Percentiles rank a stretch among this genome's conserved stretches.
phyloP scores from a whole-genome alignment of 2,329 filamentous ascomycete genomes.

The Botrytis paeoniae region DNA sequence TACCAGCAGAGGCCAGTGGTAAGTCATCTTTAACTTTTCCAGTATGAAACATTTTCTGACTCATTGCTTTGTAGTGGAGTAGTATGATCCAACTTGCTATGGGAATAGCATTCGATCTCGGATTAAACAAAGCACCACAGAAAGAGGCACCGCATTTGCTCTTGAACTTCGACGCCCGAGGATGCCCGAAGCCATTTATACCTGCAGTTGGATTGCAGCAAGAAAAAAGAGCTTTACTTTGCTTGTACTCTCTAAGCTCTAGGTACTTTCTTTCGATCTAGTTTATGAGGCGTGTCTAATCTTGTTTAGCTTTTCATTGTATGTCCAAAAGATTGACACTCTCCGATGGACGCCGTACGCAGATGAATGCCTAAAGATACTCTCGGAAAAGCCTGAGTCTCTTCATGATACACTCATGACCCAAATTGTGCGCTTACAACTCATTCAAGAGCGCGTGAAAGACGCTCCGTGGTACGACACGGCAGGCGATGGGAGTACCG shows the following conservation, averaged over 20 bases:
- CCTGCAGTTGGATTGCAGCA: constrained; percentile 44
- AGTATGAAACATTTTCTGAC: background rate
- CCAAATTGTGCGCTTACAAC: constrained; percentile 40
- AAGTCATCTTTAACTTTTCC: background rate
- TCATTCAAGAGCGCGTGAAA: constrained; percentile 30
- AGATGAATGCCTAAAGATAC: constrained; percentile 52
- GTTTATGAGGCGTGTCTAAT: constrained; percentile 10
- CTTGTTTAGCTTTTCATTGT: constrained; percentile 39
- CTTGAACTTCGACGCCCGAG: constrained; percentile 13
- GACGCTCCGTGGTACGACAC: constrained; percentile 6
- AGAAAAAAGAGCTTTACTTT: constrained; percentile 49
- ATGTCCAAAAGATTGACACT: constrained; percentile 48
- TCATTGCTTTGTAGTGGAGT: background rate
- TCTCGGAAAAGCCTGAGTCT: constrained; percentile 47
- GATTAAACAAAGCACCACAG: constrained; percentile 23
- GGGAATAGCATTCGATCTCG: constrained; percentile 24
- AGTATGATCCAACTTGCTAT: constrained; percentile 24
- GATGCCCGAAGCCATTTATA: constrained; percentile 12
- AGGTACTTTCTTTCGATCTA: constrained; percentile 35
- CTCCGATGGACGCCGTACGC: constrained; percentile 58
- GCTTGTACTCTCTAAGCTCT: constrained; percentile 46
- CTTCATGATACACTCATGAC: constrained; percentile 50
- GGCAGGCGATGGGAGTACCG: background rate
- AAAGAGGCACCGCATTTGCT: constrained; percentile 15
- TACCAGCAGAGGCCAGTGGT: constrained; percentile 11